A percentile compares a stretch with the other conserved stretches of the same genome.
Conservation (phyloP, 1,284 basidiomycete species). For the Moesziomyces antarcticus region DNA sequence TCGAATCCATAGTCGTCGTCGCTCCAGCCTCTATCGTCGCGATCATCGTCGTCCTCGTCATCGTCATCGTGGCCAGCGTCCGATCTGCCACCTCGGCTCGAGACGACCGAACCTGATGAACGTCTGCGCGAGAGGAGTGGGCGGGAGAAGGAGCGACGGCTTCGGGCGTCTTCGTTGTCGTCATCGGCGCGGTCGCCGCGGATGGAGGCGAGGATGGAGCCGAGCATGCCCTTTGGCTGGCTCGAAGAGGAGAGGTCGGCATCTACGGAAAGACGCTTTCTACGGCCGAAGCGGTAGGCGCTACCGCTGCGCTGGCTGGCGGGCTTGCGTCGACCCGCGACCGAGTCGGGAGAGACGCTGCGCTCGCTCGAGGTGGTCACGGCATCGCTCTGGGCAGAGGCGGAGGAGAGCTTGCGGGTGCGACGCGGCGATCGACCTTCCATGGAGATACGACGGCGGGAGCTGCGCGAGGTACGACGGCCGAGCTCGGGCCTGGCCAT, state of each 20-base stretch:
- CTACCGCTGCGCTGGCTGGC: constrained; percentile 53
- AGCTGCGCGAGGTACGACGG: constrained; percentile 47
- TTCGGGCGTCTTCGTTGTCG: constrained; percentile 47
- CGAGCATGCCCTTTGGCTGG: constrained; percentile 57
- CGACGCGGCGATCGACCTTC: constrained; percentile 51
- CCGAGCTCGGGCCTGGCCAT: constrained; percentile 54
- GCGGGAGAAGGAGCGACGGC: constrained; percentile 44
- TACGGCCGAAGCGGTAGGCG: constrained; percentile 47
- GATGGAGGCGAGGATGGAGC: constrained; percentile 61
- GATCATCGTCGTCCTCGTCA: constrained; percentile 36
- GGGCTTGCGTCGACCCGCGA: constrained; percentile 38
- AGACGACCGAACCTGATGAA: constrained; percentile 40
- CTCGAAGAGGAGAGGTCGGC: constrained; percentile 30
- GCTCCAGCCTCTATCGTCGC: constrained; percentile 40
- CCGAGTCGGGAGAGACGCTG: constrained; percentile 44
- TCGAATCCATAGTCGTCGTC: constrained; percentile 55
- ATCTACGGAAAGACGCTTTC: constrained; percentile 32
- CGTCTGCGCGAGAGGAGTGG: constrained; percentile 50
- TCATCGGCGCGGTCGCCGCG: constrained; percentile 53
- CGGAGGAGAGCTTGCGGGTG: constrained; percentile 36
- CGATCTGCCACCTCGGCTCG: constrained; percentile 31
- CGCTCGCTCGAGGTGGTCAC: constrained; percentile 38
- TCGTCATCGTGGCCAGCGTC: constrained; percentile 39
- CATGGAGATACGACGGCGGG: constrained; percentile 57
- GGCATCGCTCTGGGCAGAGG: constrained; percentile 44